Percentiles rank a stretch among this genome's conserved stretches.
phyloP scores from a whole-genome alignment of 2,329 filamentous ascomycete species.

The Hymenoscyphus infarciens region DNA sequence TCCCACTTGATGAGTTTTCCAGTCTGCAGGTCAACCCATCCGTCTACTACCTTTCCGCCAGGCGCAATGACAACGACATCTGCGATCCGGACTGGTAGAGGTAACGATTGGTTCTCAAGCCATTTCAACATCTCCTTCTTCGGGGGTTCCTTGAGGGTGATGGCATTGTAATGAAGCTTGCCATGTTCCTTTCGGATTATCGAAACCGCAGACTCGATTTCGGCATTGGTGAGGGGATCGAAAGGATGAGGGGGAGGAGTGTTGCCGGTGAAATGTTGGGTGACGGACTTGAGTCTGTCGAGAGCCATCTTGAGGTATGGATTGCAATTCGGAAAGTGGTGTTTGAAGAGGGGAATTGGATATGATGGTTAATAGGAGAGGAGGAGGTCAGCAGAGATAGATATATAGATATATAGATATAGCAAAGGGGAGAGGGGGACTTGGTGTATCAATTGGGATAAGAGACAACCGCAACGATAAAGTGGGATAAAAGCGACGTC shows the following conservation, averaged over 20 bases:
- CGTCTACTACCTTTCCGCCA: conserved; percentile 78
- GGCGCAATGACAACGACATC: conserved; percentile 80
- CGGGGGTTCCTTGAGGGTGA: conserved; percentile 78
- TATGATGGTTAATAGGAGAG: conserved; percentile 3
- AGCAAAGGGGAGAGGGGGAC: conserved; percentile 3
- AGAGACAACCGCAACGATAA: background rate
- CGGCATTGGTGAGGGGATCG: conserved; percentile 68
- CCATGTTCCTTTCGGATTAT: conserved; percentile 67
- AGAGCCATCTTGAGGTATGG: conserved; percentile 48
- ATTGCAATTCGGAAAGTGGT: background rate
- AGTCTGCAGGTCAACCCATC: conserved; percentile 68
- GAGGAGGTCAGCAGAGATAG: background rate
- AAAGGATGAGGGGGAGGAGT: conserved; percentile 62
- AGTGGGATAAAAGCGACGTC: conserved; percentile 6
- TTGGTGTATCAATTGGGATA: conserved; percentile 13
- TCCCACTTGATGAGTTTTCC: conserved; percentile 71
- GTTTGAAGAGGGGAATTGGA: background rate
- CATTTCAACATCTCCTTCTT: conserved; percentile 81
- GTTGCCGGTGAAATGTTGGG: conserved; percentile 57
- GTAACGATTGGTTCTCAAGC: conserved; percentile 62
- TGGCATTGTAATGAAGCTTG: conserved; percentile 78
- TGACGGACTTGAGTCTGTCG: conserved; percentile 60
- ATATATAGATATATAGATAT: conserved; percentile 10
- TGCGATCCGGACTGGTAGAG: conserved; percentile 67
- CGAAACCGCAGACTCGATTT: conserved; percentile 69